phyloP scores from a whole-genome alignment of 192 early-diverging fungal genomes.

The Podila verticillata region DNA sequence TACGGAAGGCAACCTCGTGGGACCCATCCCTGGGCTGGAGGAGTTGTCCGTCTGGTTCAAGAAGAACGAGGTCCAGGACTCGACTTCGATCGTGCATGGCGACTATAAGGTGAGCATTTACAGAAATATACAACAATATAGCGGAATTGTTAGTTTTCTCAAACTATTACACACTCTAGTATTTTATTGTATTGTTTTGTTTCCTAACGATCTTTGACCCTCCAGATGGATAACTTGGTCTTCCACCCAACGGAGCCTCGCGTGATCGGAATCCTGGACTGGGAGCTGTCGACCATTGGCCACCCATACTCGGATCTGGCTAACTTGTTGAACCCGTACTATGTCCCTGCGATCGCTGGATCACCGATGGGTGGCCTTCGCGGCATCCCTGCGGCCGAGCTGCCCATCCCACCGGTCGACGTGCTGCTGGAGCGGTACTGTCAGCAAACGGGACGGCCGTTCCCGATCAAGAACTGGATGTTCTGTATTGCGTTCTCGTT shows the following conservation, averaged over 20 bases:
- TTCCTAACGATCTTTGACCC: not conserved
- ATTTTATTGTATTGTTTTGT: constrained; percentile 5
- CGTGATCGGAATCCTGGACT: constrained; percentile 92
- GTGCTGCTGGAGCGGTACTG: constrained; percentile 82
- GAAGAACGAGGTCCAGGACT: constrained; percentile 72
- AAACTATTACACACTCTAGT: not conserved
- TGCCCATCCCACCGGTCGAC: constrained; percentile 72
- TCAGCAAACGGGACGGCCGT: constrained; percentile 60
- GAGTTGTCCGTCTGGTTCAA: constrained; percentile 83
- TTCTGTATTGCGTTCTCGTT: constrained; percentile 89
- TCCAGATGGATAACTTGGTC: constrained; percentile 52
- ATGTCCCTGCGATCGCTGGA: constrained; percentile 52
- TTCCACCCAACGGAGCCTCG: constrained; percentile 79
- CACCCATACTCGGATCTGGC: constrained; percentile 93
- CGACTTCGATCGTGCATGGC: constrained; percentile 88
- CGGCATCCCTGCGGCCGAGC: constrained; percentile 36
- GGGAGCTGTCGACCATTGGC: constrained; percentile 92
- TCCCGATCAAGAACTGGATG: constrained; percentile 82
- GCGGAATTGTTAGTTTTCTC: too few relatives aligned
- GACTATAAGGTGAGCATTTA: constrained; percentile 80
- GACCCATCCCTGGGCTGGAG: constrained; percentile 72
- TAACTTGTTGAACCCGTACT: constrained; percentile 82
- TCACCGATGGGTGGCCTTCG: constrained; percentile 55
- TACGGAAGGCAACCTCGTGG: constrained; percentile 64
- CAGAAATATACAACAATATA: too few relatives aligned